Base-by-base conservation (phyloP, 176 grass and related monocot genomes). In the Zoysia pacifica region DNA sequence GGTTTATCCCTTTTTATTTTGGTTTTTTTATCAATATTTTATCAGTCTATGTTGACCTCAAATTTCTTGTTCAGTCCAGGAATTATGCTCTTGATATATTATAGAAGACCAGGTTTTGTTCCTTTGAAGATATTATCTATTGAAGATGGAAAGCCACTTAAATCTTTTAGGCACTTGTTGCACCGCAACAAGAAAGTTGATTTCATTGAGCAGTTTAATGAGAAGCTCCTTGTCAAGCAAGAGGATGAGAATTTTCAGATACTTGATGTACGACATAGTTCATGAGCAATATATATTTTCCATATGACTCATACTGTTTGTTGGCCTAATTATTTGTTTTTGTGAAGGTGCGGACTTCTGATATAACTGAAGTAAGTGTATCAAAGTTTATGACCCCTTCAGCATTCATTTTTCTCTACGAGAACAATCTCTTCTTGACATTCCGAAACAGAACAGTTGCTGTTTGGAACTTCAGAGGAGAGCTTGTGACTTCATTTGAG, bases 391-490 rank as follows among this genome's bases (percentile, higher is more conserved):
- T 95, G 88, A 99, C 90, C 37, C 96, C 92, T 28, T 94, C 96
- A 79, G 92, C 96, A 28, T 99, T 99, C 61, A 99, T 99, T 77
- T 99, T 99, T 80, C 84, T 99, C 37, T 99, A 99, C 5, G 92
- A 99, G 82, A 99, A 99, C 80, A 91, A 99, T 89, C 96, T 95
- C 74, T 99, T 99, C 84, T 89, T 99, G 82, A 99, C 96, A 49
- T 99, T 99, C 36, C 81, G 96, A 76, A 91, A 99, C 73, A 91
- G 96, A 86, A 91, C 96, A 7, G 90, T 99, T 16, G 92, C 96
- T 58, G 96, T 99, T 10, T 99, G 96, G 96, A 94, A 99, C 74
- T 99, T 99, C 79, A 82, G 93, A 52, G 96, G 96, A 67, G 92
- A 99, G 84, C 89, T 94, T 63, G 96, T 99, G 6, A 99, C 96